Evolutionary conservation across 345 rosid genomes (phyloP).

Genomic region (Theobroma cacao): DNA sequence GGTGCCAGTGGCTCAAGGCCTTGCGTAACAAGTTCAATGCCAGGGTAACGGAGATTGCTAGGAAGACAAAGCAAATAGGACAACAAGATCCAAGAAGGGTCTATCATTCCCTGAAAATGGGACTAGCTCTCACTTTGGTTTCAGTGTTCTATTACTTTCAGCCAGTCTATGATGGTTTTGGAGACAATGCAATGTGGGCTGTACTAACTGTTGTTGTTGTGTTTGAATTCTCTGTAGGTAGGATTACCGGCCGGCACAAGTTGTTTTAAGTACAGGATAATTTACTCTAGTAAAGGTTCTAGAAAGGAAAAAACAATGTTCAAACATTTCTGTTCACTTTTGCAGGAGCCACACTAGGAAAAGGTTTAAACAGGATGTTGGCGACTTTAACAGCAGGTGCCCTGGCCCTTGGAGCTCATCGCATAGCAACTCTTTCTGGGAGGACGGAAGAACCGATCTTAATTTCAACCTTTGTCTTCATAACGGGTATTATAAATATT

Average conservation of each 20-base stretch:
- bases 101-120: conserved; percentile 39
- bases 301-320: too few relatives aligned
- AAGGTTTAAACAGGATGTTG: conserved; percentile 35
- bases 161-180: conserved; percentile 31
- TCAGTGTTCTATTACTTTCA: conserved; percentile 32
- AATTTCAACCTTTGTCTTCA: conserved; percentile 26
- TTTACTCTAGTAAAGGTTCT: too few relatives aligned
- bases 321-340: neutral
- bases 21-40: neutral
- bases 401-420: conserved; percentile 36
- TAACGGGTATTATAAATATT: conserved; percentile 15
- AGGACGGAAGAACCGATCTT: conserved; percentile 21
- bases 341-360: conserved; percentile 38
- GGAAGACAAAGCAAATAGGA: conserved; percentile 22
- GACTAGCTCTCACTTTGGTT: conserved; percentile 35
- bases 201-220: conserved; percentile 36
- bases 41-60: conserved; percentile 4
- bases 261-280: too few relatives aligned
- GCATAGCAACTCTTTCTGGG: conserved; percentile 25
- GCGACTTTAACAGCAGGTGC: conserved; percentile 38
- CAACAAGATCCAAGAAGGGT: conserved; percentile 44
- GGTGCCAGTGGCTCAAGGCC: neutral
- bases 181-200: conserved; percentile 39
- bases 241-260: too few relatives aligned
- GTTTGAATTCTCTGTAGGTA: conserved; percentile 44